Percentiles rank a stretch among this genome's conserved stretches.
These are phyloP conservation scores for Colletotrichum siamense DNA, from an alignment of 2,329 filamentous ascomycete genomes.

Conservation along the genomic window DNA sequence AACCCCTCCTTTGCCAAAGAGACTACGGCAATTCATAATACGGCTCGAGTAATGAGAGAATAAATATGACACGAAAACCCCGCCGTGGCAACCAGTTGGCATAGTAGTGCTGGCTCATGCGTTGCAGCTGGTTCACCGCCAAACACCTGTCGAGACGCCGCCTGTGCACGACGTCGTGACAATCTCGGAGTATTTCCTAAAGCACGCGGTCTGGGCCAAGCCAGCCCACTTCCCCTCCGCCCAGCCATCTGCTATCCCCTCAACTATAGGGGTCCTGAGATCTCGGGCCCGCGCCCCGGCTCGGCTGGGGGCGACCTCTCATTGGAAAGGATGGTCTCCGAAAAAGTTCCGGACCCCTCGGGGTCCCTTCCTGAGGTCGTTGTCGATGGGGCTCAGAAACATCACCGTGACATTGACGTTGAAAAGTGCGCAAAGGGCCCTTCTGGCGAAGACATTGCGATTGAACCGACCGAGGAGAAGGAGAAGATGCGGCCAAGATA, in stretches of 20 bases:
- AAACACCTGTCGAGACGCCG: background rate
- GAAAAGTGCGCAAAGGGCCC: background rate
- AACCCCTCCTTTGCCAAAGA: background rate
- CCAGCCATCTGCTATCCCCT: background rate
- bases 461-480: background rate
- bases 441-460: background rate
- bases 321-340: background rate
- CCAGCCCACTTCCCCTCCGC: background rate
- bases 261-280: background rate
- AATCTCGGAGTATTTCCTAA: background rate
- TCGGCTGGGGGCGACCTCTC: background rate
- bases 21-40: background rate
- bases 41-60: background rate
- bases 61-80: background rate
- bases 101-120: background rate
- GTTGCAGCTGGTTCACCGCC: background rate
- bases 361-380: background rate
- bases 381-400: background rate
- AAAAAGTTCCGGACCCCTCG: background rate
- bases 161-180: background rate
- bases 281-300: background rate
- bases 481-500: background rate
- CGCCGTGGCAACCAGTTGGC: accelerated
- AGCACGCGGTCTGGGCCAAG: background rate
- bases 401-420: background rate